phyloP scores from a whole-genome alignment of 177 flowering plant genomes.

The Tripterygium wilfordii region DNA sequence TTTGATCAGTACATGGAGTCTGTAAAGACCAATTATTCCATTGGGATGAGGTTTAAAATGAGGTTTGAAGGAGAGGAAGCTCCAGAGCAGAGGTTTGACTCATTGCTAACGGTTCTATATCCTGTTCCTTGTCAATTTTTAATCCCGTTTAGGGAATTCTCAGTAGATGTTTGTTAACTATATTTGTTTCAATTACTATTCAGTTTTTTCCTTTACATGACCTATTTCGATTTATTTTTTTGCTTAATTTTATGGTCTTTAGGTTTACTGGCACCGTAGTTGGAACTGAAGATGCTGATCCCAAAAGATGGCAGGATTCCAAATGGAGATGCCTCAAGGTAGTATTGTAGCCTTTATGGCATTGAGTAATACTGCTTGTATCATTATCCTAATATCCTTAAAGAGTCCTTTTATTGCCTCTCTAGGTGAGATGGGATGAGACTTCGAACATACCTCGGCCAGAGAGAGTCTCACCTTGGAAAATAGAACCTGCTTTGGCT shows the following conservation, averaged over 20 bases:
- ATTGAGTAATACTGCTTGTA: neutral
- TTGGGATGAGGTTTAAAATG: too few relatives aligned
- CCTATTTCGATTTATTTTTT: too few relatives aligned
- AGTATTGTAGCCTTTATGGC: neutral
- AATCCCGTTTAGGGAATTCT: neutral
- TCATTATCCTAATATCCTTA: too few relatives aligned
- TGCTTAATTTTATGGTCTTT: too few relatives aligned
- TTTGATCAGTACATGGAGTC: constrained; percentile 83
- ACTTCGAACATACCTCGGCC: constrained; percentile 74
- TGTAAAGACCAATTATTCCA: constrained; percentile 52
- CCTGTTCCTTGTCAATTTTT: too few relatives aligned
- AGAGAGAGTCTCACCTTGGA: constrained; percentile 96
- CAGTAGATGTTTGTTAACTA: too few relatives aligned
- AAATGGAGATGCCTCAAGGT: constrained; percentile 98
- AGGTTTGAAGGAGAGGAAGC: too few relatives aligned
- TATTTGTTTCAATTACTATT: too few relatives aligned
- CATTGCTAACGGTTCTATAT: too few relatives aligned
- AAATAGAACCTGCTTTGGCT: constrained; percentile 75
- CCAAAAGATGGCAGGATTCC: constrained; percentile 68
- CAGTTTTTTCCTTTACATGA: too few relatives aligned
- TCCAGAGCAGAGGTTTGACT: constrained; percentile 85
- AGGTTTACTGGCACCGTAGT: constrained; percentile 54
- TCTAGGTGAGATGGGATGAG: constrained; percentile 97
- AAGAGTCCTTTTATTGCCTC: too few relatives aligned
- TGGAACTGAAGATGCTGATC: constrained; percentile 80